Conservation (phyloP, 306 rosid genomes). For the Malus sylvestris region DNA sequence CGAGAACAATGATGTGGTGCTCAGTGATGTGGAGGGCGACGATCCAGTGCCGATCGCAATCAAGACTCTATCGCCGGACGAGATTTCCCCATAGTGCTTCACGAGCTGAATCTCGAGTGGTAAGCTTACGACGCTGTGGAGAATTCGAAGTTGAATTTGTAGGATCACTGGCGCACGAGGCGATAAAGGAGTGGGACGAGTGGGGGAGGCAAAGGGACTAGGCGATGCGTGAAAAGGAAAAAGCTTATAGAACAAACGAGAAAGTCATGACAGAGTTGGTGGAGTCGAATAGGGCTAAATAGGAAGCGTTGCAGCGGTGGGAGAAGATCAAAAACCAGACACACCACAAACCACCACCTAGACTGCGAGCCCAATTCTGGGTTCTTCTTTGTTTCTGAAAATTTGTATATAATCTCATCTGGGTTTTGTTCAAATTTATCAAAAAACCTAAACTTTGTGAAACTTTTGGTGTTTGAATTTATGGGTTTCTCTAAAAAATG, state of each 20-base stretch:
- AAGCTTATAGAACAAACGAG: conserved; percentile 24
- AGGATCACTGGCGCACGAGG: conserved; percentile 68
- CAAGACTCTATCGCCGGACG: conserved; percentile 31
- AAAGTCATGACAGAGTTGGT: conserved; percentile 38
- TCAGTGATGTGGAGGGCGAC: conserved; percentile 84
- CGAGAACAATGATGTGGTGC: conserved; percentile 17
- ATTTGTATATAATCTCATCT: neutral
- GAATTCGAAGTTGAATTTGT: conserved; percentile 58
- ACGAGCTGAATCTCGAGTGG: conserved; percentile 74
- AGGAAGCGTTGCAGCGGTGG: conserved; percentile 33
- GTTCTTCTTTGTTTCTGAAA: no score
- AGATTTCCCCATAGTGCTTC: conserved; percentile 56
- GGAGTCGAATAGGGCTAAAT: conserved; percentile 33
- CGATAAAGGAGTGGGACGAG: conserved; percentile 73
- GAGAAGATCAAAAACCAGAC: conserved; percentile 42
- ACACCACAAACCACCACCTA: no score
- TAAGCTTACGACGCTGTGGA: conserved; percentile 60
- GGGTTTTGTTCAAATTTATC: neutral
- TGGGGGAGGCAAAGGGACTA: conserved; percentile 67
- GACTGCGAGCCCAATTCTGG: no score
- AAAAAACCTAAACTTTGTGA: neutral
- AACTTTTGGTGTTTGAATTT: neutral
- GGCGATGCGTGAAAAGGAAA: conserved; percentile 65
- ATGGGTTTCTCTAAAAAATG: conserved; percentile 30
- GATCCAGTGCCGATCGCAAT: conserved; percentile 42